Base-by-base conservation (phyloP, 2,329 filamentous ascomycete genomes). In the Metarhizium guizhouense region DNA sequence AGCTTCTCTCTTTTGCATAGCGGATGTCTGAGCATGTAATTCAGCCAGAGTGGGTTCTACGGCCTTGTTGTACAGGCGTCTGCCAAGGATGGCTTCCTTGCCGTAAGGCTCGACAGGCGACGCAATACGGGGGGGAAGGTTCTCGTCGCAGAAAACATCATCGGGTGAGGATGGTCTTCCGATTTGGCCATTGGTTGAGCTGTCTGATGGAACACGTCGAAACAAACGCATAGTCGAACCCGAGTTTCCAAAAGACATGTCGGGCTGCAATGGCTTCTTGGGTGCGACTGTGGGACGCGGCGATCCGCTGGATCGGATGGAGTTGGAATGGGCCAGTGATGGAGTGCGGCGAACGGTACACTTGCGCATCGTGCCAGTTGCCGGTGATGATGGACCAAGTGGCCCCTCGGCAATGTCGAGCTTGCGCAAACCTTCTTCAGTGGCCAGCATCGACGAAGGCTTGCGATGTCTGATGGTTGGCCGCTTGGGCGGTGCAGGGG, bases 221-320 rank as follows among this genome's bases (percentile, higher is more conserved):
- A 96, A 97, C 53, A 95, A 86, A 54, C 92, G 86, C 61, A 95
- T 90, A 16, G 92, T 96, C 1, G 93, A 96, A 1, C 89, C 90
- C 7, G 86, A 88, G 70, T 97, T 97, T 53, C 93, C 94, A 72
- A 95, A 97, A 6, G 87, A 95, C 77, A 95, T 86, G 65, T 97
- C 90, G 2, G 94, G 81, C 55, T 91, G 90, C 2, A 96, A 78
- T 0, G 93, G 92, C 60, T 89, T 86, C 70, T 90, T 91, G 1
- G 82, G 70, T 2, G 77, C 77, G 56, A 73, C 55, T 16, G 74
- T 68, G 38, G 70, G 60, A 60, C 72, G 66, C 56, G 76, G 68
- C 38, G 79, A 79, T 18, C 74, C 74, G 55, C 66, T 73, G 45
- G 69, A 60, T 18, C 64, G 67, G 48, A 67, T 63, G 3, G 68